Conservation (phyloP, 495 filamentous ascomycete species). For the Aspergillus carlsbadensis region DNA sequence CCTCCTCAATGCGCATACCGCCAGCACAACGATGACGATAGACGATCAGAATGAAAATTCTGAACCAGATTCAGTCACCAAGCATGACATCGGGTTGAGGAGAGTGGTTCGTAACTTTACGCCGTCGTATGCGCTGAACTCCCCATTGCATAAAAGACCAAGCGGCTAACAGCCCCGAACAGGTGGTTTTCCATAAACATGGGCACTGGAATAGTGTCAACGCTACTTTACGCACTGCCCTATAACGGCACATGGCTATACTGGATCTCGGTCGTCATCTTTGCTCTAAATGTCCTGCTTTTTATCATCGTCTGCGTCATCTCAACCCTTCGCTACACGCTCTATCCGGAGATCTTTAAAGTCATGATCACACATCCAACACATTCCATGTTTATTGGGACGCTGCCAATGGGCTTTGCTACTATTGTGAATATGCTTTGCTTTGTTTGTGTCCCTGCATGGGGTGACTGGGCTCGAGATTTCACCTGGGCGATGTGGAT, state of each 20-base stretch:
- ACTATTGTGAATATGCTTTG: constrained; percentile 61
- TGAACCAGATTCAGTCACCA: constrained; percentile 8
- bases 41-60: neutral
- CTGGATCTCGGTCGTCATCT: constrained; percentile 53
- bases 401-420: constrained; percentile 62
- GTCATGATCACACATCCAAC: constrained; percentile 57
- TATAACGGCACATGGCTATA: constrained; percentile 55
- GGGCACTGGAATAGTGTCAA: constrained; percentile 65
- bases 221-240: constrained; percentile 56
- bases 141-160: neutral
- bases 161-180: constrained; percentile 4
- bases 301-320: constrained; percentile 43
- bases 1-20: too few relatives aligned
- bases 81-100: constrained; percentile 44
- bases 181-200: constrained; percentile 58
- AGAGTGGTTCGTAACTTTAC: constrained; percentile 50
- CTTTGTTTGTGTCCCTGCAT: constrained; percentile 53
- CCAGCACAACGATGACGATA: neutral
- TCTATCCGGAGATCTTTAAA: constrained; percentile 57
- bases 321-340: constrained; percentile 51
- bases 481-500: constrained; percentile 60
- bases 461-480: constrained; percentile 40
- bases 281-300: constrained; percentile 53
- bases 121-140: constrained; percentile 33
- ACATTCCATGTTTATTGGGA: constrained; percentile 61